Evolutionary conservation across 305 asterid species (phyloP).

Genomic region (Fraxinus greggii): DNA sequence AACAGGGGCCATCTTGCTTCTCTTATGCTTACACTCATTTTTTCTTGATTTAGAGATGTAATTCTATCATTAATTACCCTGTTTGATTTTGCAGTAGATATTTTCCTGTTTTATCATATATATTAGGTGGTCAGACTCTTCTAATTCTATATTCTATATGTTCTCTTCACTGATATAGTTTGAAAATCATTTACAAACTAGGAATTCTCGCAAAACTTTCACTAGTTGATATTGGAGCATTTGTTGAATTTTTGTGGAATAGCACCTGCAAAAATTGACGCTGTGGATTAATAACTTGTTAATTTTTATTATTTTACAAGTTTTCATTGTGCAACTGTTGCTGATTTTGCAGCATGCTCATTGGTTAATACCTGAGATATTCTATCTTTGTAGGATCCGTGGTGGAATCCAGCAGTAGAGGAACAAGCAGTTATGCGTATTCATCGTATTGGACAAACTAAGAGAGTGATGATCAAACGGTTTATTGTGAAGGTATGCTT

Average conservation of each 20-base stretch:
- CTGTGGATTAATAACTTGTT: not conserved
- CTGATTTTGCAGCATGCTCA: not conserved
- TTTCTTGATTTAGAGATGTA: not conserved
- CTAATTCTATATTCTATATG: not conserved
- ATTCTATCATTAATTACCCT: not conserved
- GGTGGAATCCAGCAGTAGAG: slow-evolving; percentile 99
- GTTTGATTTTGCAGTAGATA: not conserved
- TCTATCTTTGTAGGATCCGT: slow-evolving; percentile 68
- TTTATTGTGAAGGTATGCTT: slow-evolving; percentile 77
- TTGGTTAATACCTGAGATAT: not conserved
- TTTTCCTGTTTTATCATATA: not conserved
- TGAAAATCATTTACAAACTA: not conserved
- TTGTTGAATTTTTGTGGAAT: not conserved
- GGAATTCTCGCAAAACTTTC: not conserved
- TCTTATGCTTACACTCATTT: not conserved
- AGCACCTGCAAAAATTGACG: not conserved
- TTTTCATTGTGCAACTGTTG: slow-evolving; percentile 6
- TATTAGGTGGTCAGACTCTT: not conserved
- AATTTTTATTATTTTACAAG: not conserved
- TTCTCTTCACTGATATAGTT: not conserved
- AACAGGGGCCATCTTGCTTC: not conserved
- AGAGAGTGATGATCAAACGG: slow-evolving; percentile 68
- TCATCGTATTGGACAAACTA: slow-evolving; percentile 95
- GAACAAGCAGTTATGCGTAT: slow-evolving; percentile 99
- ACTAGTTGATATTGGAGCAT: not conserved